Evolutionary conservation across 2,329 filamentous ascomycete species (phyloP).

Genomic region (Hypoxylon sp.): DNA sequence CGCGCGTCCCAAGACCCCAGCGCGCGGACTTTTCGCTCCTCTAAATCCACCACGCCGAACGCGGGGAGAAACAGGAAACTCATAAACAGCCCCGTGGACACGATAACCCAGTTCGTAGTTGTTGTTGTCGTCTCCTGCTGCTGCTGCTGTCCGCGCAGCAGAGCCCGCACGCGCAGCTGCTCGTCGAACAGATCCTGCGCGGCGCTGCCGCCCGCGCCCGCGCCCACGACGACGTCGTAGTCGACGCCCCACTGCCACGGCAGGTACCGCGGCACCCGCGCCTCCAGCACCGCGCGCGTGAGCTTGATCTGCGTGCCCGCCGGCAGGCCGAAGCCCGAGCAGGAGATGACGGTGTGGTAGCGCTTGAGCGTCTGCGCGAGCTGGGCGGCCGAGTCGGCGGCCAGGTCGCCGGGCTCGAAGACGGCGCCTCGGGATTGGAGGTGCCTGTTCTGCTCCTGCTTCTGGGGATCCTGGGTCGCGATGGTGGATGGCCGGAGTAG

Average conservation of each 20-base stretch:
- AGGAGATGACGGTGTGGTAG: slow-evolving; percentile 66
- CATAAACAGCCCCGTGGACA: slow-evolving; percentile 76
- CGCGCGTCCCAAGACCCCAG: slow-evolving; percentile 68
- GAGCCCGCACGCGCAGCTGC: slow-evolving; percentile 65
- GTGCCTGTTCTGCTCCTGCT: slow-evolving; percentile 46
- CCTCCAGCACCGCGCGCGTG: slow-evolving; percentile 61
- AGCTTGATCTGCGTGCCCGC: slow-evolving; percentile 66
- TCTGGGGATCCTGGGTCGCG: slow-evolving; percentile 49
- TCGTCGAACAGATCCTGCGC: slow-evolving; percentile 74
- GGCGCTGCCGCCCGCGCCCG: slow-evolving; percentile 63
- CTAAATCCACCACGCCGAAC: slow-evolving; percentile 69
- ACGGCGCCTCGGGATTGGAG: slow-evolving; percentile 51
- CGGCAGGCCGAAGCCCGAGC: slow-evolving; percentile 66
- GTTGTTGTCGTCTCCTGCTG: too few species aligned
- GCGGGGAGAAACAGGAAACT: slow-evolving; percentile 71
- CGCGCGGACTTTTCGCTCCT: slow-evolving; percentile 55
- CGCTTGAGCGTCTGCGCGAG: slow-evolving; percentile 54
- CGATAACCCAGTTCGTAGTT: slow-evolving; percentile 70
- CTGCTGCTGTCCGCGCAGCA: slow-evolving; percentile 57
- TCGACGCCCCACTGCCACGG: slow-evolving; percentile 81
- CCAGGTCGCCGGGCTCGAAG: slow-evolving; percentile 56
- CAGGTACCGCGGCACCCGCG: slow-evolving; percentile 61
- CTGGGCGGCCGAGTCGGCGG: slow-evolving; percentile 43
- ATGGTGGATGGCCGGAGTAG: slow-evolving; percentile 62
- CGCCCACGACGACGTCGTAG: slow-evolving; percentile 72